phyloP scores from a whole-genome alignment of 2,329 filamentous ascomycete species.

The Byssochlamys sp. region DNA sequence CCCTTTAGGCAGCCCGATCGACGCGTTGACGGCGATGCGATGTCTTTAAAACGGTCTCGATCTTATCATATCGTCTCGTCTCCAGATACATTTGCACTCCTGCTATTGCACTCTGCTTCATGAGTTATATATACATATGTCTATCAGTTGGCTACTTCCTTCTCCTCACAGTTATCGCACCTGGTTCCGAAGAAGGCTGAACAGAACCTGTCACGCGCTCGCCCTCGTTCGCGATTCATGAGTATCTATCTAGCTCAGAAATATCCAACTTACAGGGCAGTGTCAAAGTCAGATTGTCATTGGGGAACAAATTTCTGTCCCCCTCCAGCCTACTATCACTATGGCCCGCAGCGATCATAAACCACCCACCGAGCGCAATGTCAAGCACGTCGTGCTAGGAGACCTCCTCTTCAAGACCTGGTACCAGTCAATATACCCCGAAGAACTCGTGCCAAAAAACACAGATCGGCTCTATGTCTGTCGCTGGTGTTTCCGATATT shows the following conservation, averaged over 20 bases:
- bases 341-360: constrained; percentile 24
- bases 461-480: constrained; percentile 70
- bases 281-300: background rate
- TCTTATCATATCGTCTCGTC: background rate
- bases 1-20: background rate
- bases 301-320: background rate
- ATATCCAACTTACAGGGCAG: background rate
- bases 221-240: background rate
- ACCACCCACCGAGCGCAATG: constrained; percentile 56
- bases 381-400: constrained; percentile 77
- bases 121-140: background rate
- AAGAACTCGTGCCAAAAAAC: constrained; percentile 51
- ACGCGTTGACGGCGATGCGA: background rate
- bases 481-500: constrained; percentile 89
- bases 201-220: background rate
- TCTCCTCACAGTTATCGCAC: background rate
- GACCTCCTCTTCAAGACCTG: constrained; percentile 76
- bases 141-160: background rate
- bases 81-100: background rate
- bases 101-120: background rate
- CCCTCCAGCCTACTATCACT: background rate
- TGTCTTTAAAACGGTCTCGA: background rate
- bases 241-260: background rate
- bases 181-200: background rate
- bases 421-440: constrained; percentile 81